These are phyloP conservation scores for Aspergillus puulaauensis DNA, from an alignment of 2,329 filamentous ascomycete genomes.

Conservation along the genomic window DNA sequence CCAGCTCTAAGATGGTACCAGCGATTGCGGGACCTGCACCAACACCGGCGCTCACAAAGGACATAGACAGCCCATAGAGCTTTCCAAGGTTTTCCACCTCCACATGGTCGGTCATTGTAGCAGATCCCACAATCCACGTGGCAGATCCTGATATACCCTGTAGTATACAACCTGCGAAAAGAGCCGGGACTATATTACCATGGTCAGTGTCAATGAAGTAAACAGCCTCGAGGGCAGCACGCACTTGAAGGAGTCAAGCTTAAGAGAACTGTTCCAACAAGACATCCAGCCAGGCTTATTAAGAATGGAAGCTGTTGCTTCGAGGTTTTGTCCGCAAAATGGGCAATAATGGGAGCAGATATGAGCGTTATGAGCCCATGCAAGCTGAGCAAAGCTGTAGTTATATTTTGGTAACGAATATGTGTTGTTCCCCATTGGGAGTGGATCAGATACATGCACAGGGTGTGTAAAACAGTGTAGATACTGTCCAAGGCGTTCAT, in stretches of 20 bases:
- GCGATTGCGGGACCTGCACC: conserved; percentile 18
- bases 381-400: conserved; percentile 16
- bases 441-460: no score
- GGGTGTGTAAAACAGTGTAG: no score
- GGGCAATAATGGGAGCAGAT: conserved; percentile 9
- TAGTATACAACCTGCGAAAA: conserved; percentile 23
- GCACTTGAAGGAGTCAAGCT: conserved; percentile 11
- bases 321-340: conserved; percentile 12
- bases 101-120: conserved; percentile 20
- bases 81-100: conserved; percentile 20
- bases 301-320: conserved; percentile 14
- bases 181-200: not conserved
- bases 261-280: conserved; percentile 17
- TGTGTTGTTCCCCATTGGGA: no score
- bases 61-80: conserved; percentile 14
- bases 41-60: conserved; percentile 16
- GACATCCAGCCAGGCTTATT: conserved; percentile 4
- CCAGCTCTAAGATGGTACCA: conserved; percentile 20
- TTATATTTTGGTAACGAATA: not conserved
- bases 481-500: no score
- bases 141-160: conserved; percentile 22
- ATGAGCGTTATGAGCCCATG: conserved; percentile 19
- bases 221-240: not conserved
- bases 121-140: conserved; percentile 27
- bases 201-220: no score